Evolutionary conservation across 306 rosid genomes (phyloP), one percentile per base, ranked within the genome.

Genomic region (Malus fusca): DNA sequence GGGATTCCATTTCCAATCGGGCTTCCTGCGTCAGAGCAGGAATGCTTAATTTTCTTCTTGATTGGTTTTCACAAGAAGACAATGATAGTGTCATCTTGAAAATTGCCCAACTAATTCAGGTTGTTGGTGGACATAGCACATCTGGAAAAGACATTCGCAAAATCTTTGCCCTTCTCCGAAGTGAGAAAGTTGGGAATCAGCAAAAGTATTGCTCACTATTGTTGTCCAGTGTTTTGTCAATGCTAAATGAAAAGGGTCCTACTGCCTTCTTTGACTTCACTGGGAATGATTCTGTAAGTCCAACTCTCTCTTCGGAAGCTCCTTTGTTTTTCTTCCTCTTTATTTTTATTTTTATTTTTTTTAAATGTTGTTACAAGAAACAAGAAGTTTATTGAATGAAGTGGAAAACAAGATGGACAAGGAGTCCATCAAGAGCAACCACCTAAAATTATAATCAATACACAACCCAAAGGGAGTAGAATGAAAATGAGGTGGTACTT

Each of bases 1-100:
- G 85, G 81, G 97, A 92, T 84, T 90, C 97, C 68, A 89, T 95
- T 77, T 95, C 98, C 73, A 95, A 92, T 79, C 90, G 90, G 85
- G 97, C 97, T 64, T 92, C 98, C 56, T 90, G 98, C 75, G 97
- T 95, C 87, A 85, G 97, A 83, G 97, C 98, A 74, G 98, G 96
- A 77, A 92, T 95, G 97, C 96, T 95, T 58, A 85, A 90, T 79
- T 90, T 95, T 86, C 93, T 95, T 86, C 96, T 95, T 55, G 95
- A 92, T 84, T 95, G 98, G 98, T 92, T 95, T 88, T 88, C 91
- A 81, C 88, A 83, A 80, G 97, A 88, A 83, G 84, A 84, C 77
- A 84, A 83, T 75, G 97, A 89, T 31, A 77, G 79, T 68, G 90
- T 89, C 69, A 87, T 92, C 77, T 79, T 86, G 85, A 86, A 88